Evolutionary conservation across 768 basidiomycete species (phyloP), one percentile per base, ranked within the genome.

Genomic region (Tephrocybe rancida): DNA sequence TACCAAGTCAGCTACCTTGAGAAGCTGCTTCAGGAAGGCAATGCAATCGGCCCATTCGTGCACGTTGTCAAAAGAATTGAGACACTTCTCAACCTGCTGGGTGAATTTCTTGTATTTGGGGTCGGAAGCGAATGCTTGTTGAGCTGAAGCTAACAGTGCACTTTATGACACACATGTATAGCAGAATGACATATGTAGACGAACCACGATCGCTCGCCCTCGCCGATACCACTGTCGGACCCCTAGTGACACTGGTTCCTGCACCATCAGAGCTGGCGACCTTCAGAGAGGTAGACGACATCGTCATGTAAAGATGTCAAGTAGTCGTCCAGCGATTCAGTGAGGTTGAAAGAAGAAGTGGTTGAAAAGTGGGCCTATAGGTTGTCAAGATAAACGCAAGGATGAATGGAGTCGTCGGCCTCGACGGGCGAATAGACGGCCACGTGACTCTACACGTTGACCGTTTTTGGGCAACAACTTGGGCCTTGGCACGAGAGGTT

Each of bases 11-110:
- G 69, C 39, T 62, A 92, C 94, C 81, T 97, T 97, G 55, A 96
- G 82, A 55, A 97, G 71, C 61, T 95, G 90, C 67, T 95, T 95
- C 69, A 99, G 71, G 73, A 98, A 99, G 35, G 95, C 88, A 66
- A 97, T 98, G 69, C 95, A 98, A 74, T 99, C 97, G 55, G 97
- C 95, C 97, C 97, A 99, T 74, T 99, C 97, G 52, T 96, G 92
- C 54, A 97, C 93, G 64, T 86, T 92, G 65, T 97, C 95, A 64
- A 99, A 98, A 1, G 93, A 87, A 56, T 86, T 88, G 43, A 99
- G 78, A 61, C 91, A 93, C 72, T 88, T 89, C 67, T 99, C 97
- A 44, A 99, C 92, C 62, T 93, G 90, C 50, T 88, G 86, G 0
- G 87, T 78, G 72, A 94, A 98, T 72, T 97, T 97, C 76, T 91